Conservation (phyloP, 352 stramenopile species). For the Pythium grandisporangium region DNA sequence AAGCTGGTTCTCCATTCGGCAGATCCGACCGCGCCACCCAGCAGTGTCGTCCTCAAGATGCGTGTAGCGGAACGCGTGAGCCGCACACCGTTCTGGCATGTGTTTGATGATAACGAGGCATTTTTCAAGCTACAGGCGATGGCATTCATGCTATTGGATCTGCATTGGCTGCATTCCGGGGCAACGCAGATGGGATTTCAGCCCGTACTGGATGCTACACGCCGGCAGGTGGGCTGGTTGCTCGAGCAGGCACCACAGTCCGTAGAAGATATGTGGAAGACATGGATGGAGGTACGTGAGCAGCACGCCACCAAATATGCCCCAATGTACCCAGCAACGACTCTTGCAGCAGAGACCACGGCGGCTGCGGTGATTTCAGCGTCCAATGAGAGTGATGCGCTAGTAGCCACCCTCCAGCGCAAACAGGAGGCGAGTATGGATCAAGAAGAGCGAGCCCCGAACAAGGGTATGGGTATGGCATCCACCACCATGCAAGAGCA, state of each 20-base stretch:
- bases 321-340: slow-evolving; percentile 13
- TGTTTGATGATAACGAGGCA: slow-evolving; percentile 60
- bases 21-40: slow-evolving; percentile 14
- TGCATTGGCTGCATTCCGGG: slow-evolving; percentile 74
- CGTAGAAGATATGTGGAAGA: slow-evolving; percentile 81
- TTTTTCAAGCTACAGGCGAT: slow-evolving; percentile 77
- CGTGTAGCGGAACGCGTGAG: slow-evolving; percentile 71
- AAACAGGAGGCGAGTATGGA: too few relatives aligned
- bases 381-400: slow-evolving; percentile 7
- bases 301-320: slow-evolving; percentile 52
- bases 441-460: too few relatives aligned
- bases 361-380: too few relatives aligned
- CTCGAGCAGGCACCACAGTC: slow-evolving; percentile 59
- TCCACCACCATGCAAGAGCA: too few relatives aligned
- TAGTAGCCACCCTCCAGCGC: slow-evolving; percentile 11
- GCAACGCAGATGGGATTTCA: slow-evolving; percentile 83
- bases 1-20: slow-evolving; percentile 63
- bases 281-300: slow-evolving; percentile 74
- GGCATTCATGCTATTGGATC: slow-evolving; percentile 78
- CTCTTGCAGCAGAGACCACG: slow-evolving; percentile 4
- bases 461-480: too few relatives aligned
- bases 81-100: slow-evolving; percentile 69
- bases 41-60: slow-evolving; percentile 57
- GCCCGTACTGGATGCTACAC: slow-evolving; percentile 64
- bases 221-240: slow-evolving; percentile 74